Conservation (phyloP, 116 monocot species). For the Zostera marina region DNA sequence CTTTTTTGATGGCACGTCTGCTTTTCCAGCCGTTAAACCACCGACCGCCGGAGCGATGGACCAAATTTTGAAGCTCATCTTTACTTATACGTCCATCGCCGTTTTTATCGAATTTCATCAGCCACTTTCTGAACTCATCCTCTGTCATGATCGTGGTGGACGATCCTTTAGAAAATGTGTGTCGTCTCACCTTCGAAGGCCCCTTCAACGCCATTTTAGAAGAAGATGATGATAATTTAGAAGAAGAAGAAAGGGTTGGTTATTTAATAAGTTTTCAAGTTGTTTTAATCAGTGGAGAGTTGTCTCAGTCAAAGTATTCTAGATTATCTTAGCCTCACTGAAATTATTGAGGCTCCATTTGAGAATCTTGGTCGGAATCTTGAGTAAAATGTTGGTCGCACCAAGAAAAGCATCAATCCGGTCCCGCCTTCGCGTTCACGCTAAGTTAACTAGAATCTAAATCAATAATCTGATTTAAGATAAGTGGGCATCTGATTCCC, state of each 20-base stretch:
- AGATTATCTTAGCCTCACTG: too few species aligned
- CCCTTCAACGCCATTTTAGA: constrained; percentile 4
- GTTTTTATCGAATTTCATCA: constrained; percentile 8
- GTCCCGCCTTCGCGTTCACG: too few species aligned
- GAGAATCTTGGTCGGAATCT: too few species aligned
- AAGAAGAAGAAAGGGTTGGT: too few species aligned
- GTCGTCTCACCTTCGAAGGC: neutral
- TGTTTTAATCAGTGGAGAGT: neutral
- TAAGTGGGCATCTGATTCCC: too few species aligned
- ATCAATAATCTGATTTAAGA: too few species aligned
- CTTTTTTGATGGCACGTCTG: neutral
- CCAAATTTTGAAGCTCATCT: constrained; percentile 4
- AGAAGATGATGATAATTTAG: neutral
- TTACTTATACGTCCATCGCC: constrained; percentile 13
- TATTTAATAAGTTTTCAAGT: neutral
- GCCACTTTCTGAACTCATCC: constrained; percentile 8
- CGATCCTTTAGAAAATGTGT: neutral
- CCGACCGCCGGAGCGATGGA: neutral
- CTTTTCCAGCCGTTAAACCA: constrained; percentile 1
- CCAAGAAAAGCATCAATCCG: too few species aligned
- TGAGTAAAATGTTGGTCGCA: too few species aligned
- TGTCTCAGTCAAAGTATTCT: neutral
- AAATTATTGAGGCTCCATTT: too few species aligned
- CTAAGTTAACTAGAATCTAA: too few species aligned
- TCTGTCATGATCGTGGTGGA: constrained; percentile 1